Evolutionary conservation across 345 rosid species (phyloP), one percentile per base, ranked within the genome.

Genomic region (Balakata baccata): DNA sequence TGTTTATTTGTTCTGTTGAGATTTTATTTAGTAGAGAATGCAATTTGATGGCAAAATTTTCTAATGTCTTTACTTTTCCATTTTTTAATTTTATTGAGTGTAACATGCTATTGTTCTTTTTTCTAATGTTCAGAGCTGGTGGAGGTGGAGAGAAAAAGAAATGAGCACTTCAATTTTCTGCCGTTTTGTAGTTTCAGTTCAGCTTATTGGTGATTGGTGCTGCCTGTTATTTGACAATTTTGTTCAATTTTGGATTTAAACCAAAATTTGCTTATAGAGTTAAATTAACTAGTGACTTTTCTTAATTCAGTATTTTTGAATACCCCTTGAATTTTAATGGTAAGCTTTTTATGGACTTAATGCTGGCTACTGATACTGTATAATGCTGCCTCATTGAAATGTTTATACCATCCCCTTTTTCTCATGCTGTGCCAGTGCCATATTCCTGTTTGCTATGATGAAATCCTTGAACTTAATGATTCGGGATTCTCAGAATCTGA

Each of bases 101-200:
- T 82, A 41, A 71, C 22, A 7, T 58, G 14, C 46, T 59, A n/a
- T 43, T 63, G n/a, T 34, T 53, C 71, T 5, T 56, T 56, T 75
- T 4, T 20, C 17, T 3, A 7, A 54, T 69, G 7, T 63, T 18
- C 81, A 80, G 81, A 76, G 78, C 83, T 8, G 83, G 73, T 59
- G 86, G 86, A 64, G 81, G 46, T 17, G 83, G 49, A 23, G 86
- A 80, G 73, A 83, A 80, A 61, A 83, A 83, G 86, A 83, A 80
- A 76, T 77, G 77, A 78, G 72, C 11, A 12, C 9, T 29, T 0
- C 18, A 12, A 29, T 29, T 61, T 12, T 49, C 37, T 39, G 37
- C 11, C 51, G 49, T 49, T 5, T 1, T 66, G 57, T 37, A 49
- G 56, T 49, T 66, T 14, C 49, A 5, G 3, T 47, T 6, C 39